Conservation (phyloP, 169 alveolate species). For the Cryptosporidium sp. region DNA sequence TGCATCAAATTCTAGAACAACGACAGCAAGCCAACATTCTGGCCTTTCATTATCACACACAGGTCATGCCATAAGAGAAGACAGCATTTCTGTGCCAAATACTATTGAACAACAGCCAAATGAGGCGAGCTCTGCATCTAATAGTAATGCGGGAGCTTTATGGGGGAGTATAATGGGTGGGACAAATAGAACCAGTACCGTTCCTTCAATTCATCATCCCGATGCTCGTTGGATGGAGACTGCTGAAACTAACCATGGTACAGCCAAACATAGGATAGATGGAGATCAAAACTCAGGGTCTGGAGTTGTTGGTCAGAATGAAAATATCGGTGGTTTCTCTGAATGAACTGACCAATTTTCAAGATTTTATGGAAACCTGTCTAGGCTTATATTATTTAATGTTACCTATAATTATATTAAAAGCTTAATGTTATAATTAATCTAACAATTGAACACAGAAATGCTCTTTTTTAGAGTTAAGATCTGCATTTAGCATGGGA, state of each 20-base stretch:
- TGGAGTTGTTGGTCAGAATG: conserved; percentile 57
- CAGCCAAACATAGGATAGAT: conserved; percentile 49
- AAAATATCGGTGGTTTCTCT: conserved; percentile 27
- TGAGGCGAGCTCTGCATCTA: conserved; percentile 9
- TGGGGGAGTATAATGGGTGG: conserved; percentile 75
- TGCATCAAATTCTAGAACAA: not conserved
- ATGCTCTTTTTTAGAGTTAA: conserved; percentile 21
- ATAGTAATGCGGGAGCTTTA: conserved; percentile 23
- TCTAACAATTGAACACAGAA: conserved; percentile 13
- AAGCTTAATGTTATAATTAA: conserved; percentile 23
- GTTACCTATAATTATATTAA: conserved; percentile 7
- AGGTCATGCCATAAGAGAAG: conserved; percentile 50
- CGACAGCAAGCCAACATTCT: conserved; percentile 31
- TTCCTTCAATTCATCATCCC: conserved; percentile 74
- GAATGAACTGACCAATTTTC: conserved; percentile 8
- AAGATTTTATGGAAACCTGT: not conserved
- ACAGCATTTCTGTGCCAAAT: conserved; percentile 58
- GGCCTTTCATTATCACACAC: conserved; percentile 31
- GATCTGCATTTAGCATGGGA: not conserved
- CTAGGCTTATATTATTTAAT: not conserved
- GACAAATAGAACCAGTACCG: conserved; percentile 30
- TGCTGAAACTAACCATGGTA: conserved; percentile 33
- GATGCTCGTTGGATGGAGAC: conserved; percentile 76
- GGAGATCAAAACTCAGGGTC: conserved; percentile 35
- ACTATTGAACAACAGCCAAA: conserved; percentile 55